Evolutionary conservation across 1,284 basidiomycete genomes (phyloP), one percentile per base, ranked within the genome.

Genomic region (Ustilago loliicola): DNA sequence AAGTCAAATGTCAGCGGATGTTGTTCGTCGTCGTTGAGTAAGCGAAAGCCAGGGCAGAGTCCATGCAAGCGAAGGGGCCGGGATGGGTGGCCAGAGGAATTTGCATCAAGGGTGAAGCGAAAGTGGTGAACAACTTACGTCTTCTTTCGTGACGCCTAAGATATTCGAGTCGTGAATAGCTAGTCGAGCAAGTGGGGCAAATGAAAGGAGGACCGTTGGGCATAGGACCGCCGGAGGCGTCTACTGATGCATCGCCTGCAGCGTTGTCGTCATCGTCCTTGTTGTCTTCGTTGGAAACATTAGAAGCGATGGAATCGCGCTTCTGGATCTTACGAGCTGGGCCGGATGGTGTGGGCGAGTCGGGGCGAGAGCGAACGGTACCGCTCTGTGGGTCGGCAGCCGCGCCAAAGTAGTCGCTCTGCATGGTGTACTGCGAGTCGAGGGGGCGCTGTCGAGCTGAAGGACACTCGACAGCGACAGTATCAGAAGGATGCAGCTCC

Each of bases 151-250:
- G 84, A 56, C 84, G 75, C 52, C 84, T 62, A 9, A 86, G 79
- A 52, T 85, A 86, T 70, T 86, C 84, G 25, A 86, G 78, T 38
- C 84, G 71, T 25, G 83, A 85, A 58, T 86, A 86, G 68, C 77
- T 84, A 29, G 83, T 85, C 53, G 81, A 72, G 77, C 84, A 86
- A 8, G 83, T 83, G 23, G 82, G 81, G 59, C 84, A 85, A 19
- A 83, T 73, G 52, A 84, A 85, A 13, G 84, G 84, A 10, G 84
- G 84, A 0, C 84, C 84, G 45, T 75, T 70, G 1, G 81, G 77
- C 9, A 69, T 55, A 9, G 81, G 52, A 6, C 64, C 66, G 13
- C 60, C 62, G 15, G 60, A 51, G 52, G 47, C 61, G 13, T 69
- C 63, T 53, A 55, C 66, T 40, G 68, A 50, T 27, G 61, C 64